phyloP scores from a whole-genome alignment of 1,284 basidiomycete genomes.

The Ustilago nuda region DNA sequence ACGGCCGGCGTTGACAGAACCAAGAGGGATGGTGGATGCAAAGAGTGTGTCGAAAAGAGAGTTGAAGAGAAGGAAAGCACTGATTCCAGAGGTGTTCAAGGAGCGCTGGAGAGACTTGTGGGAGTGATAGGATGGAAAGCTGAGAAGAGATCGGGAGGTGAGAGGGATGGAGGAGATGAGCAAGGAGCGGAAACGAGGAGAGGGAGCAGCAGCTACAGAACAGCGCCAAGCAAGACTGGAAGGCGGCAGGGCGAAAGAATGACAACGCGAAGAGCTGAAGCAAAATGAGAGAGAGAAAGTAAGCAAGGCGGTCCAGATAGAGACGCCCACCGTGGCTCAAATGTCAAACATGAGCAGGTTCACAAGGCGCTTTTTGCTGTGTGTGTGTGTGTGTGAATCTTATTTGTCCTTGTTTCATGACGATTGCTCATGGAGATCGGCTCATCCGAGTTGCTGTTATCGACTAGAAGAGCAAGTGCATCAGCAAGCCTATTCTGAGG shows the following conservation, averaged over 20 bases:
- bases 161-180: constrained; percentile 2
- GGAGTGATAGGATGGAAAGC: neutral
- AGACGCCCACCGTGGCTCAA: neutral
- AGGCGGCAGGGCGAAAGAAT: neutral
- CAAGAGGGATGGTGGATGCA: neutral
- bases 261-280: neutral
- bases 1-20: constrained; percentile 11
- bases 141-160: neutral
- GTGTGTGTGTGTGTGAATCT: no score
- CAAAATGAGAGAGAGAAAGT: neutral
- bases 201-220: neutral
- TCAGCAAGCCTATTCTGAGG: neutral
- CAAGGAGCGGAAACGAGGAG: neutral
- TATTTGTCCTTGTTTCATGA: neutral
- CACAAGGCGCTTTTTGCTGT: neutral
- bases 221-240: constrained; percentile 1
- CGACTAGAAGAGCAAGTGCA: neutral
- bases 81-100: neutral
- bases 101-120: neutral
- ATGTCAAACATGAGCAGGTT: neutral
- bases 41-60: constrained; percentile 4
- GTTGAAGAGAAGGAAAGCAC: neutral
- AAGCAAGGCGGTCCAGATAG: neutral
- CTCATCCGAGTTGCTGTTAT: neutral
- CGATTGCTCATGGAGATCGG: neutral